Conservation (phyloP, 2,329 filamentous ascomycete species). For the Phialemoniopsis sp. region DNA sequence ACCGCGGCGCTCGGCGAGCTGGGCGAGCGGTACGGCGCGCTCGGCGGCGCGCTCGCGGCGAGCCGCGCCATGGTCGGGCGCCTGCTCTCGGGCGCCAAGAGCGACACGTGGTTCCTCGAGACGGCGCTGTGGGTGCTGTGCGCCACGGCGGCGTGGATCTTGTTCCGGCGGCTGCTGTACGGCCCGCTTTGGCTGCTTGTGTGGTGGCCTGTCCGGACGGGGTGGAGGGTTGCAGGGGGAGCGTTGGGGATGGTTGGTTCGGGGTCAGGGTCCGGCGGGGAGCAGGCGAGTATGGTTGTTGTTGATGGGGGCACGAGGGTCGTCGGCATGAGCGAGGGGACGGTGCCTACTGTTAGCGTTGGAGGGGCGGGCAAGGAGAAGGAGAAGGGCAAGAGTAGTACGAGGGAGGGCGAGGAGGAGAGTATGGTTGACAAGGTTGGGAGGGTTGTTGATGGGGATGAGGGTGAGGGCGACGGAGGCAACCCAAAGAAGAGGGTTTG, state of each 20-base stretch:
- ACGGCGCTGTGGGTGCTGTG: slow-evolving; percentile 81
- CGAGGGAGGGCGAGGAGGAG: slow-evolving; percentile 19
- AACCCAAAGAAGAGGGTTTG: slow-evolving; percentile 17
- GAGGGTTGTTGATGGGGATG: slow-evolving; percentile 42
- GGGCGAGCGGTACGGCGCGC: slow-evolving; percentile 72
- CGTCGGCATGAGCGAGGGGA: slow-evolving; percentile 9
- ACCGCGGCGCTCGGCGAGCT: slow-evolving; percentile 79
- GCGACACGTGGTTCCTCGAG: slow-evolving; percentile 96
- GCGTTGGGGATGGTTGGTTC: slow-evolving; percentile 36
- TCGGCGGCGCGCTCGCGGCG: slow-evolving; percentile 72
- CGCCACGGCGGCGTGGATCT: slow-evolving; percentile 75
- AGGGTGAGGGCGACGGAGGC: slow-evolving; percentile 18
- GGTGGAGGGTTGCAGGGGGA: slow-evolving; percentile 45
- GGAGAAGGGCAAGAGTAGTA: slow-evolving; percentile 15
- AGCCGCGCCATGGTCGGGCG: slow-evolving; percentile 74
- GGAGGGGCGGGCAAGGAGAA: slow-evolving; percentile 18
- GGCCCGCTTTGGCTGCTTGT: slow-evolving; percentile 88
- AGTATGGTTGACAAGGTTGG: slow-evolving; percentile 49
- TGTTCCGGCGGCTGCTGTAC: slow-evolving; percentile 82
- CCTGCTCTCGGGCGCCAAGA: slow-evolving; percentile 84
- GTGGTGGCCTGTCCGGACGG: slow-evolving; percentile 71
- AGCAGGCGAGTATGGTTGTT: slow-evolving; percentile 13
- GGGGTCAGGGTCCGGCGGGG: slow-evolving; percentile 15
- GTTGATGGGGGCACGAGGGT: slow-evolving; percentile 17
- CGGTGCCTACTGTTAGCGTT: slow-evolving; percentile 1